These are phyloP conservation scores for Chernovozyma aurita DNA, from an alignment of 1,139 yeast species.

Conservation along the genomic window DNA sequence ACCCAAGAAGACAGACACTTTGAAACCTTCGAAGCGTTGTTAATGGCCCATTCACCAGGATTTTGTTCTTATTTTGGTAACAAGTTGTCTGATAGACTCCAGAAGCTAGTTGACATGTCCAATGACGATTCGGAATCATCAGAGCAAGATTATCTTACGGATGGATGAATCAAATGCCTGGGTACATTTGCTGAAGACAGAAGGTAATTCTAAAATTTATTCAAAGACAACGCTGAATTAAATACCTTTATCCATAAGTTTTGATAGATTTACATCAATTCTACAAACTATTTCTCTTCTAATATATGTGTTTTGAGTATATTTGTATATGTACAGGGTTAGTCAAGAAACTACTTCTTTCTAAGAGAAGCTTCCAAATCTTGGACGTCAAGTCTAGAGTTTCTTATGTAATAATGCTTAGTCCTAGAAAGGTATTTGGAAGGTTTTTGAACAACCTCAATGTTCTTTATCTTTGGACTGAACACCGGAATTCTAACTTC, in stretches of 20 bases:
- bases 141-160: no score
- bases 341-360: conserved; percentile 10
- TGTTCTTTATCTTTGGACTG: conserved; percentile 69
- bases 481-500: conserved; percentile 75
- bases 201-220: no score
- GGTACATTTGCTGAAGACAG: no score
- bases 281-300: no score
- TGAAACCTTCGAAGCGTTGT: conserved; percentile 45
- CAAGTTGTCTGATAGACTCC: conserved; percentile 12
- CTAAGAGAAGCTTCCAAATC: conserved; percentile 54
- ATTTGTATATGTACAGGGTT: conserved; percentile 16
- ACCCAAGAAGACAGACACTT: conserved; percentile 13
- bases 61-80: conserved; percentile 31
- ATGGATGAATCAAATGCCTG: no score
- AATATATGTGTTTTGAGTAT: no score
- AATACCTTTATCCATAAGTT: no score
- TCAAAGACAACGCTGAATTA: no score
- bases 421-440: conserved; percentile 64
- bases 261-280: no score
- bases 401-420: conserved; percentile 86
- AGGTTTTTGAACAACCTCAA: conserved; percentile 74
- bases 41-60: conserved; percentile 32
- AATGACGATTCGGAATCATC: conserved; percentile 38
- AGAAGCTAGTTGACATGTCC: conserved; percentile 35
- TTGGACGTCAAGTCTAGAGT: conserved; percentile 76